phyloP scores from a whole-genome alignment of 495 filamentous ascomycete genomes.

The Mytilinidion resinicola region DNA sequence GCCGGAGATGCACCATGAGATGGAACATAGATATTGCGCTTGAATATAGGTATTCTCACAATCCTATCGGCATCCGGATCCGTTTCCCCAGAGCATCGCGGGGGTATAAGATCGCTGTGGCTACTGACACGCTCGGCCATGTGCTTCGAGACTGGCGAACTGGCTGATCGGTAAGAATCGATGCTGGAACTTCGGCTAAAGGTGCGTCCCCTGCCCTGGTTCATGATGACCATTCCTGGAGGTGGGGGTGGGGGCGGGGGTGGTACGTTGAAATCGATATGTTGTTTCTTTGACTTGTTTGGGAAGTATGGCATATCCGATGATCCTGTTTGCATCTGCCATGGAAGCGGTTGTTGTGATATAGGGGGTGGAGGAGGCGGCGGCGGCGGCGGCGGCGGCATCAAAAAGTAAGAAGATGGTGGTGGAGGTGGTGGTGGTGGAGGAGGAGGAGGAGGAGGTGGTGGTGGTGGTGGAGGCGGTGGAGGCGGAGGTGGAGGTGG shows the following conservation, averaged over 20 bases:
- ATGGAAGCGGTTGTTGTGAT: background rate
- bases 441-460: background rate
- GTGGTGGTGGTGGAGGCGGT: background rate
- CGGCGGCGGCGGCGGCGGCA: background rate
- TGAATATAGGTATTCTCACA: constrained; percentile 12
- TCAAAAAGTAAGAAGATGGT: background rate
- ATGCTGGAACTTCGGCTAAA: constrained; percentile 9
- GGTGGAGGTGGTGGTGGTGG: background rate
- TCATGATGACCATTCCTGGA: background rate
- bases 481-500: too few species aligned
- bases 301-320: background rate
- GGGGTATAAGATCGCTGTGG: constrained; percentile 10
- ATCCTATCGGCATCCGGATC: constrained; percentile 4
- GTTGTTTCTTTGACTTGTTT: background rate
- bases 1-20: background rate
- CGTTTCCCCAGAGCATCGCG: constrained; percentile 15
- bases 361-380: constrained; percentile 7
- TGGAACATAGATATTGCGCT: constrained; percentile 3
- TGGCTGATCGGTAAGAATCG: background rate
- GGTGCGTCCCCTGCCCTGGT: background rate
- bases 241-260: background rate
- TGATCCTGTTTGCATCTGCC: background rate
- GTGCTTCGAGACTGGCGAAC: background rate
- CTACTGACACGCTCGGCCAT: constrained; percentile 1
- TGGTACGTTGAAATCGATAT: background rate